Conservation (phyloP, 2,329 filamentous ascomycete species). For the Pseudocercospora fuligena region DNA sequence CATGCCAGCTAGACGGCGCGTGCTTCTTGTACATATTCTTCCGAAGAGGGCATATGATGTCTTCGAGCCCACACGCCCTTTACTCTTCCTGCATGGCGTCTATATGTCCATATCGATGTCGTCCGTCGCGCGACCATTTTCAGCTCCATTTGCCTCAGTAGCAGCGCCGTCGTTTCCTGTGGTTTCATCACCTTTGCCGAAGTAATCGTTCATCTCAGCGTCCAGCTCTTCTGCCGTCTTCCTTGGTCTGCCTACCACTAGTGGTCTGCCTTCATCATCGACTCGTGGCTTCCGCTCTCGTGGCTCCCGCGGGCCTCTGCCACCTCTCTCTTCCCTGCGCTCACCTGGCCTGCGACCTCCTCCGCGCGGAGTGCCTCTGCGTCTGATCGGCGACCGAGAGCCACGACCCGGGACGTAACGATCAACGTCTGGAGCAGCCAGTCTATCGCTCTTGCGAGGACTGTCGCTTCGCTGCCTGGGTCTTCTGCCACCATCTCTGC, state of each 20-base stretch:
- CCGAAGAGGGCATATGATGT: background rate
- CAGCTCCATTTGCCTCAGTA: slow-evolving; percentile 21
- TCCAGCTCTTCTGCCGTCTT: slow-evolving; percentile 93
- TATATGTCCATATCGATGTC: slow-evolving; percentile 42
- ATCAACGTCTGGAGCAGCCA: slow-evolving; percentile 72
- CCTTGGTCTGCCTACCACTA: slow-evolving; percentile 60
- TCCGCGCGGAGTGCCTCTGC: slow-evolving; percentile 55
- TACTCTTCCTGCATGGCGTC: slow-evolving; percentile 8
- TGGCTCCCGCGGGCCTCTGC: slow-evolving; percentile 40
- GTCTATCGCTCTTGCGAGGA: slow-evolving; percentile 57
- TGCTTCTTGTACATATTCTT: slow-evolving; percentile 11
- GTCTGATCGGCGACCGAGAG: slow-evolving; percentile 60
- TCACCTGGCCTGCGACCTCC: slow-evolving; percentile 53
- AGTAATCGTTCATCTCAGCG: slow-evolving; percentile 97
- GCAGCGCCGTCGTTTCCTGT: slow-evolving; percentile 37
- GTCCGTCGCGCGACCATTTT: slow-evolving; percentile 25
- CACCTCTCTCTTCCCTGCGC: slow-evolving; percentile 50
- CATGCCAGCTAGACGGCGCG: background rate
- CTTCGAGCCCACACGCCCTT: background rate
- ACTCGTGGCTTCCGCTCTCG: slow-evolving; percentile 32
- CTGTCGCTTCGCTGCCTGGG: slow-evolving; percentile 47
- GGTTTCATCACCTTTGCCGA: slow-evolving; percentile 56
- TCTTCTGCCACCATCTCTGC: slow-evolving; percentile 36
- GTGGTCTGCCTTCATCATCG: slow-evolving; percentile 53
- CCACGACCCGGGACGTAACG: slow-evolving; percentile 72